Percentiles rank a stretch among this genome's conserved stretches.
phyloP scores from a whole-genome alignment of 2,329 filamentous ascomycete species.

The Dactylellina haptotyla region DNA sequence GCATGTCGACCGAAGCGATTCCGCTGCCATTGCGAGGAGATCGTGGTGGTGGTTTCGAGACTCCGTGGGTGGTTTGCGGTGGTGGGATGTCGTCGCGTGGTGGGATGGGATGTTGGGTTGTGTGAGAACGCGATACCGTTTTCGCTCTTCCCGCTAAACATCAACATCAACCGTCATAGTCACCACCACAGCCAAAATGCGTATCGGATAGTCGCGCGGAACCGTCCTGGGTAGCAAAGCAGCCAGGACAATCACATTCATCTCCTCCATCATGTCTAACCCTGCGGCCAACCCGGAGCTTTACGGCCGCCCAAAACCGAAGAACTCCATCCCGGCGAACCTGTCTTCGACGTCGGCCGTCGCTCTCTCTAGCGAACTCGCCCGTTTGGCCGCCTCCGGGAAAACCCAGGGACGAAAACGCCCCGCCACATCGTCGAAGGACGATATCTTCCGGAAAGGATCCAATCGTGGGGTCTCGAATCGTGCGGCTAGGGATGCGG shows the following conservation, averaged over 20 bases:
- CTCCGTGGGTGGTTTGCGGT: background rate
- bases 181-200: slow-evolving; percentile 20
- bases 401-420: slow-evolving; percentile 45
- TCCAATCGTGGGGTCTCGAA: slow-evolving; percentile 73
- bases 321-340: slow-evolving; percentile 71
- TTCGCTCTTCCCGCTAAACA: background rate
- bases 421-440: slow-evolving; percentile 33
- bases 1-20: slow-evolving; percentile 24
- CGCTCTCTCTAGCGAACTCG: slow-evolving; percentile 87
- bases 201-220: slow-evolving; percentile 3
- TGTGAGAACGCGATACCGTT: slow-evolving; percentile 8
- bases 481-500: slow-evolving; percentile 71
- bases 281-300: slow-evolving; percentile 66
- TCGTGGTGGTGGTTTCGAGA: background rate
- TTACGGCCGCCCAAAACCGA: slow-evolving; percentile 78
- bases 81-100: slow-evolving; percentile 32
- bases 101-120: slow-evolving; percentile 10
- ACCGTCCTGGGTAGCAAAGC: slow-evolving; percentile 10
- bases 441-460: slow-evolving; percentile 61
- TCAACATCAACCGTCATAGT: background rate
- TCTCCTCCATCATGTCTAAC: slow-evolving; percentile 66
- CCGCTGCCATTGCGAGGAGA: slow-evolving; percentile 21
- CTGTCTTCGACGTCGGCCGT: slow-evolving; percentile 75
- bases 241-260: slow-evolving; percentile 6
- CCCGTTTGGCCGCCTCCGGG: slow-evolving; percentile 61